Percentiles rank a stretch among this genome's conserved stretches.
These are phyloP conservation scores for Aureobasidium sp. DNA, from an alignment of 2,329 filamentous ascomycete genomes.

Conservation along the genomic window DNA sequence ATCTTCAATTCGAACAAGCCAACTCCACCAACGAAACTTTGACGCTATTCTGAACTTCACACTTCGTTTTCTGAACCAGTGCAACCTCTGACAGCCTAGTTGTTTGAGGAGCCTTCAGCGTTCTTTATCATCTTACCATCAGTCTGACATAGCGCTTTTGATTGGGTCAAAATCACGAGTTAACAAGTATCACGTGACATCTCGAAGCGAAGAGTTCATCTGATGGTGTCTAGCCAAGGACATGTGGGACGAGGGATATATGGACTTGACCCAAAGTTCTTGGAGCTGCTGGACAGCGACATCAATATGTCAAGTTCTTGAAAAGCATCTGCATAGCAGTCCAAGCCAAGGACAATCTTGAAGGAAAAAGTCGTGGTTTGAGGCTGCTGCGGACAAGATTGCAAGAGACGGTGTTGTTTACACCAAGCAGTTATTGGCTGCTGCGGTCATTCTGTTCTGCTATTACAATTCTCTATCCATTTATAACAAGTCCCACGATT, in stretches of 20 bases:
- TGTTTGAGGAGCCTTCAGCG: not conserved
- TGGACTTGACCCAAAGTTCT: too few relatives aligned
- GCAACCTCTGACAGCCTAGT: not conserved
- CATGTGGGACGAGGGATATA: too few relatives aligned
- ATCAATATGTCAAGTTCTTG: too few relatives aligned
- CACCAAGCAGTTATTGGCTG: too few relatives aligned
- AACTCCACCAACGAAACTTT: not conserved
- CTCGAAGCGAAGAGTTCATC: too few relatives aligned
- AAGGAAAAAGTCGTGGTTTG: not conserved
- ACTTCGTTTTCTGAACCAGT: too few relatives aligned
- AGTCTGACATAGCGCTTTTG: not conserved
- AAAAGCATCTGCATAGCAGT: not conserved
- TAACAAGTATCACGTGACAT: not conserved
- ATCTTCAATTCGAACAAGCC: constrained; percentile 22
- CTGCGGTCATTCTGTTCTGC: not conserved
- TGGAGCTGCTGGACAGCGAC: too few relatives aligned
- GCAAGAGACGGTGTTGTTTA: too few relatives aligned
- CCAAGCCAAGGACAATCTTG: not conserved
- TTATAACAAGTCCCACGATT: not conserved
- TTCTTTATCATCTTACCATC: not conserved
- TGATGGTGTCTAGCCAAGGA: too few relatives aligned
- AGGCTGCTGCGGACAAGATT: too few relatives aligned
- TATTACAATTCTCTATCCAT: too few relatives aligned
- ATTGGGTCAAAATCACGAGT: too few relatives aligned
- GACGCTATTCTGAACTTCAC: not conserved